Evolutionary conservation across 495 filamentous ascomycete species (phyloP), one percentile per base, ranked within the genome.

Genomic region (Podospora conica): DNA sequence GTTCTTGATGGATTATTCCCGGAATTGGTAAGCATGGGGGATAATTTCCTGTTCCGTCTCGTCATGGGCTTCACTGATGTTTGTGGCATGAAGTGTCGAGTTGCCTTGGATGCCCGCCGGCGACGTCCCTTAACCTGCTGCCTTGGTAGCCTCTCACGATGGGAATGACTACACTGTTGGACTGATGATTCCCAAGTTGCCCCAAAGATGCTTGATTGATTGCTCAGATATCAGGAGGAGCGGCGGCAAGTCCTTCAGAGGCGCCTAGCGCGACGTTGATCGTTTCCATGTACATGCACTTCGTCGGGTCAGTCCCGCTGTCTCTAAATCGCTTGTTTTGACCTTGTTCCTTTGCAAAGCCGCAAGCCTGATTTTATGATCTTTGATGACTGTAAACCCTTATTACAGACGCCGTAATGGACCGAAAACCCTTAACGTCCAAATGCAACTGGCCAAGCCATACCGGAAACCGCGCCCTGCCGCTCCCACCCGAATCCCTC

Each of bases 361-460:
- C 74, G 65, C 64, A 71, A 66, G 66, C 70, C 69, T 66, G 70
- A 71, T 78, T 77, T 69, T 73, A 71, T 73, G 61, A 71, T 78
- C 76, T 76, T 33, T 80, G 78, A 80, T 82, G 80, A 82, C 79
- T 81, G 76, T 81, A 81, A 82, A 82, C 78, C 81, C 80, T 82
- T 75, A 83, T 81, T 82, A 83, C 81, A 82, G 81, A 83, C 81
- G 81, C 81, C 81, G 80, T 76, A 80, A 81, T 83, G 80, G 80
- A 80, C 81, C 80, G 77, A 78, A 79, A 82, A 80, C 75, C 79
- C 69, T 82, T 75, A 82, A 82, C 79, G 78, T 82, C 80, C 79
- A 81, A 80, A 83, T 83, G 81, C 81, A 83, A 82, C 75, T 80
- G 79, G 79, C 80, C 77, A 76, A 82, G 75, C 79, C 79, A 81